phyloP scores from a whole-genome alignment of 2,329 filamentous ascomycete species.

The Plectosphaerella cucumerina region DNA sequence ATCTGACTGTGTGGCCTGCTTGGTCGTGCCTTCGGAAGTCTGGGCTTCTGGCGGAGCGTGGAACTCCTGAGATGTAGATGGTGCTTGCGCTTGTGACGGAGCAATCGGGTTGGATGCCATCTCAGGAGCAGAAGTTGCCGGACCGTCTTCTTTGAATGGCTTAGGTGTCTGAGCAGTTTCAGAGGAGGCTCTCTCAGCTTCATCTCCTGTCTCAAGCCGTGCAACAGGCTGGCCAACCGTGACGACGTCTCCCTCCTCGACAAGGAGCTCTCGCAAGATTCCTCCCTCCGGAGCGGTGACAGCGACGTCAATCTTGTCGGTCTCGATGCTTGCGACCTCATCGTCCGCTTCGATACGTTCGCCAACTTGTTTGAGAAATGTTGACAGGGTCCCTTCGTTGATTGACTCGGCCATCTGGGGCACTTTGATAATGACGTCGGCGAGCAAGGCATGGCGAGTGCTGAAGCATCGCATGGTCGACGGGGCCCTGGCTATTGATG shows the following conservation, averaged over 20 bases:
- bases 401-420: conserved; percentile 28
- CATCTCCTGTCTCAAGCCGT: conserved; percentile 20
- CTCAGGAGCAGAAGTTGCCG: no score
- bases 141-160: no score
- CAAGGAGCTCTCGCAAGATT: conserved; percentile 22
- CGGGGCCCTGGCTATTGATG: no score
- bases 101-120: no score
- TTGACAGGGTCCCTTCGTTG: conserved; percentile 22
- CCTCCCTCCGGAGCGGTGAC: conserved; percentile 21
- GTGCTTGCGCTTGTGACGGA: no score
- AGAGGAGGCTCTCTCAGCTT: neutral
- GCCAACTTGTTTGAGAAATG: conserved; percentile 22
- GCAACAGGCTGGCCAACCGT: conserved; percentile 25
- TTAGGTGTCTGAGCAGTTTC: neutral
- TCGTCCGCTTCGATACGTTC: conserved; percentile 24
- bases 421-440: conserved; percentile 17
- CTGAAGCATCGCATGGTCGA: neutral
- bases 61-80: no score
- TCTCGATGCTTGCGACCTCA: conserved; percentile 26
- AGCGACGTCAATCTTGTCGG: conserved; percentile 27
- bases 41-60: no score
- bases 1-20: no score
- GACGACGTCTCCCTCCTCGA: conserved; percentile 24
- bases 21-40: no score
- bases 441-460: neutral